Percentiles rank a stretch among this genome's conserved stretches.
Evolutionary conservation across 2,329 filamentous ascomycete genomes (phyloP).

Genomic region (Knoxdaviesia capensis): DNA sequence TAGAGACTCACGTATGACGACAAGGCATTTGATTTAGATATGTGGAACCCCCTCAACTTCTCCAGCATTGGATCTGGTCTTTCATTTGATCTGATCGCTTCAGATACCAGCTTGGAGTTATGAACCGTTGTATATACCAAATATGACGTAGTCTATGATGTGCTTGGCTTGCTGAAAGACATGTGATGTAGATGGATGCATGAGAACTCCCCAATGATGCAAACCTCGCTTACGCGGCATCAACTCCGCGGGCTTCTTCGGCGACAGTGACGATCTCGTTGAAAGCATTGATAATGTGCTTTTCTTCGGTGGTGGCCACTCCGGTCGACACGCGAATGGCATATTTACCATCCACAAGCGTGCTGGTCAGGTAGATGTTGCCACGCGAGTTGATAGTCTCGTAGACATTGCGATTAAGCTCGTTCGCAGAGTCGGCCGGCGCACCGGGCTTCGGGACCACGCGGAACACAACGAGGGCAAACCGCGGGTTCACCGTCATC

Average conservation of each 20-base stretch:
- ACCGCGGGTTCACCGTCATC: constrained; percentile 53
- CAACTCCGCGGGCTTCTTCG: constrained; percentile 19
- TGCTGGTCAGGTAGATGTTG: constrained; percentile 67
- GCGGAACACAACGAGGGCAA: constrained; percentile 61
- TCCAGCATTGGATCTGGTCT: no score
- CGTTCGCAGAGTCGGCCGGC: constrained; percentile 5
- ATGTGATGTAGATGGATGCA: no score
- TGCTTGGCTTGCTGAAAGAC: no score
- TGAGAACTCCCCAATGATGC: no score
- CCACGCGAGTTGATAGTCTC: constrained; percentile 53
- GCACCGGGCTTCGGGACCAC: constrained; percentile 21
- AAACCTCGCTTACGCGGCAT: no score
- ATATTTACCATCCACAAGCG: constrained; percentile 50
- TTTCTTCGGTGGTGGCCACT: constrained; percentile 44
- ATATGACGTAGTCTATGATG: no score
- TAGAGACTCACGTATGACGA: no score
- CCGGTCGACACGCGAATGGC: constrained; percentile 68
- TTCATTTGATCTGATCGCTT: no score
- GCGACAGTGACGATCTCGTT: constrained; percentile 46
- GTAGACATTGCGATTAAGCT: constrained; percentile 53
- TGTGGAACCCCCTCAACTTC: no score
- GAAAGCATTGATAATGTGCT: constrained; percentile 56
- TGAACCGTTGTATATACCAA: no score
- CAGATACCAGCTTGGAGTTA: no score
- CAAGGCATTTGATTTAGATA: no score